Conservation (phyloP, 2,329 filamentous ascomycete species). For the Metarhizium humberi region DNA sequence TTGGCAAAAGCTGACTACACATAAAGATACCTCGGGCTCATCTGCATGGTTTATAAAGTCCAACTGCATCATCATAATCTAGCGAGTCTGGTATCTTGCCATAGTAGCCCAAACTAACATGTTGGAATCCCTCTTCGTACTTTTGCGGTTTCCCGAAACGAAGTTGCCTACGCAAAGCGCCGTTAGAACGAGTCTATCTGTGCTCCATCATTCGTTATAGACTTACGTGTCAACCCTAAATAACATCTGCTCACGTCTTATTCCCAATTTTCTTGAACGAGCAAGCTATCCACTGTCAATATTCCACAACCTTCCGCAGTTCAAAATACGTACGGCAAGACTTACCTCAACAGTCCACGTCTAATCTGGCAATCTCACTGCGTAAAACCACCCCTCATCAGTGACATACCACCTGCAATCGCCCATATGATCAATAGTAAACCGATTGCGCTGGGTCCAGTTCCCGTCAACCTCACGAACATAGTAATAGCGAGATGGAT, state of each 20-base stretch:
- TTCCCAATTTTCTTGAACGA: neutral
- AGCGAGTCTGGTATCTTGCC: neutral
- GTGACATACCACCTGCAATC: slow-evolving; percentile 51
- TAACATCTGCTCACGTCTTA: neutral
- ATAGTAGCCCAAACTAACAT: neutral
- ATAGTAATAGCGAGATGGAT: slow-evolving; percentile 52
- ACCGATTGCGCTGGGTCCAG: slow-evolving; percentile 50
- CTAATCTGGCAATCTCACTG: slow-evolving; percentile 39
- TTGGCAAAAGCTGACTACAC: neutral
- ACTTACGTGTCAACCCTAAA: neutral
- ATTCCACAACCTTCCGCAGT: neutral
- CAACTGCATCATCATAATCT: neutral
- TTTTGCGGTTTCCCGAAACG: neutral
- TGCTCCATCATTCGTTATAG: neutral
- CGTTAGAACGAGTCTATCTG: neutral
- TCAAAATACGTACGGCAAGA: neutral
- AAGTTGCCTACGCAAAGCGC: neutral
- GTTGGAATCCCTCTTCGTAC: neutral
- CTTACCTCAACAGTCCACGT: neutral
- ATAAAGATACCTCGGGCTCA: neutral
- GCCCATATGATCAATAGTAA: slow-evolving; percentile 49
- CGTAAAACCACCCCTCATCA: slow-evolving; percentile 51
- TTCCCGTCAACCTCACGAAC: slow-evolving; percentile 51
- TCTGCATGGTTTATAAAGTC: neutral
- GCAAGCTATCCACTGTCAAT: neutral